These are phyloP conservation scores for Exophiala phaeomuriformis DNA, from an alignment of 2,329 filamentous ascomycete genomes.

Conservation along the genomic window DNA sequence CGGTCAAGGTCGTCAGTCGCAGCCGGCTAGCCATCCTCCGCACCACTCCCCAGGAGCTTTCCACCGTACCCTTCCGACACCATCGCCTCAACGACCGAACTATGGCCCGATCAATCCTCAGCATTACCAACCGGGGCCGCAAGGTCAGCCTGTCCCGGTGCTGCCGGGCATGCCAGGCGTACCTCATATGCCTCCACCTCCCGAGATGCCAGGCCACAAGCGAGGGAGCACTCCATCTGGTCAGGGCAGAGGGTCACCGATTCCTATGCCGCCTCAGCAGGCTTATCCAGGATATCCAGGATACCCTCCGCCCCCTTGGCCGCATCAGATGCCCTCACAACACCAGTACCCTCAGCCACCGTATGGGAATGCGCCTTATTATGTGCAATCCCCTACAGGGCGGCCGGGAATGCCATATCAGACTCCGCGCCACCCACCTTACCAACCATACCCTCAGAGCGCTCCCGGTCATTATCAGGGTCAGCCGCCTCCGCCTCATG, in stretches of 20 bases:
- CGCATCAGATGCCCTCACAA: conserved; percentile 17
- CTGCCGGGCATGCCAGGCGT: conserved; percentile 15
- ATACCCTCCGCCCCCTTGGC: conserved; percentile 25
- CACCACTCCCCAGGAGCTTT: conserved; percentile 19
- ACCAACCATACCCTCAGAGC: conserved; percentile 24
- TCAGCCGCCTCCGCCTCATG: conserved; percentile 16
- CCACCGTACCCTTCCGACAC: conserved; percentile 20
- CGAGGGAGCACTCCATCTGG: conserved; percentile 12
- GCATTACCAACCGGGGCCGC: conserved; percentile 20
- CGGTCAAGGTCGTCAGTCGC: conserved; percentile 10
- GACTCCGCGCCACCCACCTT: conserved; percentile 23
- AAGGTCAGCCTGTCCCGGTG: conserved; percentile 21
- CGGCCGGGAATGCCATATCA: conserved; percentile 16
- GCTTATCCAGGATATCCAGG: conserved; percentile 21
- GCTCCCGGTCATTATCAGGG: conserved; percentile 22
- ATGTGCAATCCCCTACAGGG: conserved; percentile 11
- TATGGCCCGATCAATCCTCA: conserved; percentile 22
- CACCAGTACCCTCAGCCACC: conserved; percentile 17
- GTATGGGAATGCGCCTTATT: conserved; percentile 19
- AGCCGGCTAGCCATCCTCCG: conserved; percentile 8
- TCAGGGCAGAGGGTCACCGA: conserved; percentile 24
- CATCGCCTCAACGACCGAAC: conserved; percentile 23
- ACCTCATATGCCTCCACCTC: conserved; percentile 24
- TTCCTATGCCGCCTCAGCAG: conserved; percentile 21
- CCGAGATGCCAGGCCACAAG: conserved; percentile 19